These are phyloP conservation scores for Solanum lignicaule DNA, from an alignment of 257 asterid genomes.

Conservation along the genomic window DNA sequence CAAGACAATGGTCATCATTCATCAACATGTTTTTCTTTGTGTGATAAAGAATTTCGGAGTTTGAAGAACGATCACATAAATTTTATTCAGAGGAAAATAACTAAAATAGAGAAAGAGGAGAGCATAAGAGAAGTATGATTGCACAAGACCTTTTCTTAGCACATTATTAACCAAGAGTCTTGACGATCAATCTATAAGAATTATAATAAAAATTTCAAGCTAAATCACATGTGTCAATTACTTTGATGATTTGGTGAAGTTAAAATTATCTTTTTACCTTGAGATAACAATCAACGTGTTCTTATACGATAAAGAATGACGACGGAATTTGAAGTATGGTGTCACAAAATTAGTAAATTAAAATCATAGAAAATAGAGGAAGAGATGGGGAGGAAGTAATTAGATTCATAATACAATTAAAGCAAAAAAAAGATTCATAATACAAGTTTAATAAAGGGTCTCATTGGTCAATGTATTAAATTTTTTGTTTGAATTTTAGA, in stretches of 20 bases:
- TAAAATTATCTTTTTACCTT: too few species aligned
- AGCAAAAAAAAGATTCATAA: too few species aligned
- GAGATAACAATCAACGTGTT: too few species aligned
- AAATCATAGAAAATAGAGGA: background rate
- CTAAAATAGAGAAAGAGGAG: background rate
- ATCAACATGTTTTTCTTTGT: background rate
- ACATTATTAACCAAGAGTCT: background rate
- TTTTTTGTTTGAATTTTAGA: background rate
- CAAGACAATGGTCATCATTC: background rate
- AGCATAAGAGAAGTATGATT: background rate
- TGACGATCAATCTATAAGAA: background rate
- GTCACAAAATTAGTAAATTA: too few species aligned
- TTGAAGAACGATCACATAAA: background rate
- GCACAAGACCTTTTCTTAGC: background rate
- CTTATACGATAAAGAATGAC: too few species aligned
- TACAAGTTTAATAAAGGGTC: background rate
- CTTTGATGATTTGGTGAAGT: background rate
- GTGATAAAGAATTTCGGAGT: background rate
- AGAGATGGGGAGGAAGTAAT: too few species aligned
- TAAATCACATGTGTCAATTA: too few species aligned
- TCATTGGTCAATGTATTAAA: background rate
- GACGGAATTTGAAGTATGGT: background rate
- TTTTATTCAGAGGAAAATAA: fast-evolving
- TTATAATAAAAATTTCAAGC: too few species aligned
- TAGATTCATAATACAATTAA: too few species aligned